phyloP scores from a whole-genome alignment of 805 yeast species.

The Hanseniaspora occidentalis region DNA sequence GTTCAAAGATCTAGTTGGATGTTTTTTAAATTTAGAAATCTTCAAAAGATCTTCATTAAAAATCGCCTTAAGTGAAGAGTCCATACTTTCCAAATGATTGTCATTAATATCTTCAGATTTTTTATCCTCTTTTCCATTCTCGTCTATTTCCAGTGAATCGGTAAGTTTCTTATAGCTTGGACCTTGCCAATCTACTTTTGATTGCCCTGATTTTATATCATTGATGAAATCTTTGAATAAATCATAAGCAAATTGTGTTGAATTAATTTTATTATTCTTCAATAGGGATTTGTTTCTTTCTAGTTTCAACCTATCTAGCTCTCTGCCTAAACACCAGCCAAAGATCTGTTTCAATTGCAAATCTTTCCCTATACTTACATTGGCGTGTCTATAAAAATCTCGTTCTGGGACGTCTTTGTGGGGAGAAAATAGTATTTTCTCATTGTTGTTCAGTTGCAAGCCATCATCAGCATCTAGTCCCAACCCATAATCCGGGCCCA shows the following conservation, averaged over 20 bases:
- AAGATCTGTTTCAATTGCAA: conserved; percentile 21
- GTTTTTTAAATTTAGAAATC: background rate
- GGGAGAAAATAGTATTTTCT: conserved; percentile 17
- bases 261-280: conserved; percentile 5
- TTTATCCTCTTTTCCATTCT: conserved; percentile 10
- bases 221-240: conserved; percentile 21
- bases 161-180: background rate
- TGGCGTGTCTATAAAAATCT: conserved; percentile 22
- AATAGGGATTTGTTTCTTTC: conserved; percentile 5
- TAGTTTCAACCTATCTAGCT: conserved; percentile 10
- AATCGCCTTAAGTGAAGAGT: conserved; percentile 8
- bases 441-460: background rate
- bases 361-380: conserved; percentile 18
- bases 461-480: conserved; percentile 3
- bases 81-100: background rate
- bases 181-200: conserved; percentile 20
- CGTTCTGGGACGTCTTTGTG: conserved; percentile 21
- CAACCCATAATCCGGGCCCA: conserved; percentile 5
- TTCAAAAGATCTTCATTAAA: conserved; percentile 10
- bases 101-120: background rate
- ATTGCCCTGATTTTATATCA: conserved; percentile 17
- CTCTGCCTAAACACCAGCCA: conserved; percentile 22
- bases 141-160: conserved; percentile 8
- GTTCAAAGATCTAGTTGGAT: too few species aligned
- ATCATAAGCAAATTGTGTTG: conserved; percentile 14